Conservation (phyloP, 2,329 filamentous ascomycete genomes). For the Cercospora sp. region DNA sequence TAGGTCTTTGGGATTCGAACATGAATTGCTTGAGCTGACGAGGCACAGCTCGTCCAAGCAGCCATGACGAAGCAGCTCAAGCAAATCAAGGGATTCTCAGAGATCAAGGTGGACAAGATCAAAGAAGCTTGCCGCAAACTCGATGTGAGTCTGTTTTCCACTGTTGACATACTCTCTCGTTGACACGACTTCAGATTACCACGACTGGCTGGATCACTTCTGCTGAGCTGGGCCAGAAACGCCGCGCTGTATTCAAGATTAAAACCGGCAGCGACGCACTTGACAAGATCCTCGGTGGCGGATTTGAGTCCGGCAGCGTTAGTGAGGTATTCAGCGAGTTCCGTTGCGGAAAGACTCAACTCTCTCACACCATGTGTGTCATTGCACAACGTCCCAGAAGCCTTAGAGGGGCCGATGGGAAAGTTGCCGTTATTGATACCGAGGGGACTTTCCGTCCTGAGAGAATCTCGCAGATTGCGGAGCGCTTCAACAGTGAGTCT, state of each 20-base stretch:
- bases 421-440: slow-evolving; percentile 68
- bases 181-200: slow-evolving; percentile 50
- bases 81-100: slow-evolving; percentile 70
- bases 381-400: slow-evolving; percentile 58
- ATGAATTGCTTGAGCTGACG: not conserved
- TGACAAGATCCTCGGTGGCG: slow-evolving; percentile 61
- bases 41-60: slow-evolving; percentile 56
- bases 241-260: slow-evolving; percentile 64
- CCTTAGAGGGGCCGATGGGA: slow-evolving; percentile 66
- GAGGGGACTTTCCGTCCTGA: slow-evolving; percentile 68
- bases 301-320: slow-evolving; percentile 70
- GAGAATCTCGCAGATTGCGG: slow-evolving; percentile 65
- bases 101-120: slow-evolving; percentile 69
- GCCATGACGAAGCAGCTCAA: slow-evolving; percentile 61
- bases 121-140: slow-evolving; percentile 66
- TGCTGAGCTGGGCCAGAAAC: slow-evolving; percentile 62
- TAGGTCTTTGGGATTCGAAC: slow-evolving; percentile 38
- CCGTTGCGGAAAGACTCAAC: slow-evolving; percentile 68
- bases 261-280: slow-evolving; percentile 71
- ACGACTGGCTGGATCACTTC: slow-evolving; percentile 65
- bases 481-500: slow-evolving; percentile 57
- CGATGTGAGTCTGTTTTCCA: slow-evolving; percentile 45
- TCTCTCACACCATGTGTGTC: slow-evolving; percentile 68
- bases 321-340: slow-evolving; percentile 65
- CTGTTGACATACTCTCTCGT: not conserved